Evolutionary conservation across 2,329 filamentous ascomycete genomes (phyloP).

Genomic region (Calonectria hawksworthii): DNA sequence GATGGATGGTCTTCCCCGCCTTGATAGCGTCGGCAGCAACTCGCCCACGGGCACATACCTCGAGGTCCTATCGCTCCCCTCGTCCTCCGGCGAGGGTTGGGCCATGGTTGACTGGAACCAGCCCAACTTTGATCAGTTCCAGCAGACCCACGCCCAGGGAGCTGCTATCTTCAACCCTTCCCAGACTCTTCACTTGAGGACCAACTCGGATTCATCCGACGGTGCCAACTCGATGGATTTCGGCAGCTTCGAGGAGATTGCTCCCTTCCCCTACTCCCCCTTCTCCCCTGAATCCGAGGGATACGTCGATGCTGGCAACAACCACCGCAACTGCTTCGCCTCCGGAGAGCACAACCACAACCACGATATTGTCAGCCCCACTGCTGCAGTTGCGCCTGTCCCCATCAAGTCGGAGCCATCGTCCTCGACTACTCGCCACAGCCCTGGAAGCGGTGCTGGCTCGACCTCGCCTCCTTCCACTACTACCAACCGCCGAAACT

Average conservation of each 20-base stretch:
- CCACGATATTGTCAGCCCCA: slow-evolving; percentile 75
- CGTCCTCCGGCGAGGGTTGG: slow-evolving; percentile 91
- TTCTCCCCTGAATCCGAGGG: slow-evolving; percentile 88
- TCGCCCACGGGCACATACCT: slow-evolving; percentile 72
- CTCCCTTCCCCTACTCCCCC: slow-evolving; percentile 78
- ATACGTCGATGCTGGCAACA: slow-evolving; percentile 70
- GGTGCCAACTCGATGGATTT: slow-evolving; percentile 76
- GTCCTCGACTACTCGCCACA: slow-evolving; percentile 68
- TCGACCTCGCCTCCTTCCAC: slow-evolving; percentile 73
- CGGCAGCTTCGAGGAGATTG: slow-evolving; percentile 86
- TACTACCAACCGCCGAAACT: slow-evolving; percentile 73
- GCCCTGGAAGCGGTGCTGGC: slow-evolving; percentile 73
- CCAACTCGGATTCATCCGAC: slow-evolving; percentile 88
- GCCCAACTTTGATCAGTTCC: slow-evolving; percentile 74
- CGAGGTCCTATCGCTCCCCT: slow-evolving; percentile 86
- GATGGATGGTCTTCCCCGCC: slow-evolving; percentile 62
- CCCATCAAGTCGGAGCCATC: slow-evolving; percentile 71
- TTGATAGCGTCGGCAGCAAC: slow-evolving; percentile 60
- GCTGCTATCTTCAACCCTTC: slow-evolving; percentile 90
- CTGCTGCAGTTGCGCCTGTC: slow-evolving; percentile 77
- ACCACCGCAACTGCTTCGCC: slow-evolving; percentile 71
- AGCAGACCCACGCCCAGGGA: slow-evolving; percentile 65
- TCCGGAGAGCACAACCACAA: slow-evolving; percentile 66
- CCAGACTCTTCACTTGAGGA: slow-evolving; percentile 90
- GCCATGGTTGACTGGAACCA: slow-evolving; percentile 82